Evolutionary conservation across 2,329 filamentous ascomycete genomes (phyloP), one percentile per base, ranked within the genome.

Genomic region (Pyricularia sp.): DNA sequence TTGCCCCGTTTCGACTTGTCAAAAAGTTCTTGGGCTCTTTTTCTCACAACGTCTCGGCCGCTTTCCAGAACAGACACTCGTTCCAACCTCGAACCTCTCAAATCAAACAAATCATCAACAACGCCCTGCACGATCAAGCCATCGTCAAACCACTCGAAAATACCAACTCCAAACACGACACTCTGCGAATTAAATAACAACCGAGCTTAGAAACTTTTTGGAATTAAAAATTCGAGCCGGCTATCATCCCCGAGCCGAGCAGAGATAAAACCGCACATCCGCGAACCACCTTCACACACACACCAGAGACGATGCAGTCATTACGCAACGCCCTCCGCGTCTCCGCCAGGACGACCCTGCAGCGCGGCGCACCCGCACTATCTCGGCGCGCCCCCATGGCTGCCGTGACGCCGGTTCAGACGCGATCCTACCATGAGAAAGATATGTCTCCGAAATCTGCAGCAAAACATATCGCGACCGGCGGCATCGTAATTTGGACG

Each of bases 371-470:
- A n/a, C 67, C 59, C 31, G 31, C 28, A 67, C 4, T 63, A 17
- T 63, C 59, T 28, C 68, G 68, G 25, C 55, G 70, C 55, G 70
- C 70, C 10, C 63, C 72, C 20, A 25, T 70, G 20, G 69, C 69
- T 14, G 68, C 71, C 4, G 63, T 71, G n/a, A 69, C 70, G 50
- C 69, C 59, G 25, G 26, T 61, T 50, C 69, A 68, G 50, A 70
- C 71, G 26, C 72, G 73, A 36, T 70, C 68, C 61, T 74, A 74
- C 70, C 73, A 74, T 66, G 72, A 73, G 69, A 74, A 74, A 74
- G 73, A 74, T 74, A 72, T 66, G 73, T 71, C 12, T 36, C 33
- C 14, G 31, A 65, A 3, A 17, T 5, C 23, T 42, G 12, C 63
- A 69, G 68, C 69, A 69, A 67, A 26, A 12, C 50, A 25, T n/a